phyloP scores from a whole-genome alignment of 768 basidiomycete species.

The Tubosaeta sp. region DNA sequence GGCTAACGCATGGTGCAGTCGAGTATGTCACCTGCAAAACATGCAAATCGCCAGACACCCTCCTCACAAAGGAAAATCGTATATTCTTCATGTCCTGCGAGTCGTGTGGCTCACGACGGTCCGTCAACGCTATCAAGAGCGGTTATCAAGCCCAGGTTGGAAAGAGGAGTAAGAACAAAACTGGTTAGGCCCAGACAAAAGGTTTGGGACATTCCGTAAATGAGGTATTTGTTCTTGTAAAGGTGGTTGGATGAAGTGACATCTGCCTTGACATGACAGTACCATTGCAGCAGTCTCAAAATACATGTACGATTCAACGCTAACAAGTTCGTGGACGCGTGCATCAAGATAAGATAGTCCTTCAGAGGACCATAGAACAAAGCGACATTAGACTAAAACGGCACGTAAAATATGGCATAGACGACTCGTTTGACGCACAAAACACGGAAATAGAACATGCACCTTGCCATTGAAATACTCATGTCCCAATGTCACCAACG shows the following conservation, averaged over 20 bases:
- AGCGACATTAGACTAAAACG: conserved; percentile 8
- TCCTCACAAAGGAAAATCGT: conserved; percentile 95
- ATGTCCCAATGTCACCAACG: conserved; percentile 51
- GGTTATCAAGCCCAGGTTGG: conserved; percentile 97
- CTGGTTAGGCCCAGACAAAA: conserved; percentile 45
- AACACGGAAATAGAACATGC: conserved; percentile 3
- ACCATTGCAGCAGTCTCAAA: conserved; percentile 18
- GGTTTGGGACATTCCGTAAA: background rate
- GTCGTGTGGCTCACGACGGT: conserved; percentile 84
- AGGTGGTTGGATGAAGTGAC: background rate
- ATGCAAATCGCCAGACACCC: conserved; percentile 97
- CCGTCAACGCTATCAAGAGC: conserved; percentile 96
- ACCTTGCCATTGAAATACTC: background rate
- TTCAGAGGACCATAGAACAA: conserved; percentile 7
- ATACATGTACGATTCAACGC: conserved; percentile 19
- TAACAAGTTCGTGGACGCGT: conserved; percentile 1
- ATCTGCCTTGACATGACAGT: conserved; percentile 5
- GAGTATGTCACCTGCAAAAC: conserved; percentile 99
- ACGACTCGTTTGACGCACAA: background rate
- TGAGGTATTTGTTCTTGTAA: too few species aligned
- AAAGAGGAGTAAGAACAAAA: conserved; percentile 80
- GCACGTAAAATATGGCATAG: conserved; percentile 13
- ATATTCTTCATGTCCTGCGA: conserved; percentile 98
- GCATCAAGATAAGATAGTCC: conserved; percentile 7
- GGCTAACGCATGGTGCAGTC: conserved; percentile 43